Evolutionary conservation across 2,329 filamentous ascomycete genomes (phyloP).

Genomic region (Juglanconis oblonga): DNA sequence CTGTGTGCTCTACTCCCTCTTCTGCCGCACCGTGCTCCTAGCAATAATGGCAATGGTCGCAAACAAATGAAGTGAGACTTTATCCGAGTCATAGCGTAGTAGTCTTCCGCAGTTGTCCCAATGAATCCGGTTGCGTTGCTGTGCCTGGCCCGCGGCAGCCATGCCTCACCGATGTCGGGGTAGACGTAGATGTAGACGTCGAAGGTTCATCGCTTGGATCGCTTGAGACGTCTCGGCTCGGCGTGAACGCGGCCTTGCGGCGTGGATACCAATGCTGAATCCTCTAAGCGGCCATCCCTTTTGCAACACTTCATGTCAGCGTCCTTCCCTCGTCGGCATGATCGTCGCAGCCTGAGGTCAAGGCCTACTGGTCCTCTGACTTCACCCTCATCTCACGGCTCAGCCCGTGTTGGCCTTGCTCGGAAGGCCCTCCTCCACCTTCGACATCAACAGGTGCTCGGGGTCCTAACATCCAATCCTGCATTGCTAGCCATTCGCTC

Average conservation of each 20-base stretch:
- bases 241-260: neutral
- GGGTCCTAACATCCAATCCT: slow-evolving; percentile 97
- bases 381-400: neutral
- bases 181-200: neutral
- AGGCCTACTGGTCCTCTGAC: slow-evolving; percentile 2
- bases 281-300: neutral
- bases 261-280: neutral
- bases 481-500: slow-evolving; percentile 95
- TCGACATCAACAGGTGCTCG: slow-evolving; percentile 54
- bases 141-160: neutral
- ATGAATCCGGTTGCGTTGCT: too few species aligned
- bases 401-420: neutral
- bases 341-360: neutral
- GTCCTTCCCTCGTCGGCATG: slow-evolving; percentile 1
- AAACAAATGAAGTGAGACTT: too few species aligned
- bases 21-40: neutral
- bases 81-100: too few species aligned
- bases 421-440: slow-evolving; percentile 1
- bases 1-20: neutral
- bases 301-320: neutral
- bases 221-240: neutral
- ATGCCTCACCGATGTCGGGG: neutral
- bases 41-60: neutral
- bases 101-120: too few species aligned
- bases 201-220: neutral